Evolutionary conservation across 495 filamentous ascomycete species (phyloP), one percentile per base, ranked within the genome.

Genomic region (Penicillium silybi): DNA sequence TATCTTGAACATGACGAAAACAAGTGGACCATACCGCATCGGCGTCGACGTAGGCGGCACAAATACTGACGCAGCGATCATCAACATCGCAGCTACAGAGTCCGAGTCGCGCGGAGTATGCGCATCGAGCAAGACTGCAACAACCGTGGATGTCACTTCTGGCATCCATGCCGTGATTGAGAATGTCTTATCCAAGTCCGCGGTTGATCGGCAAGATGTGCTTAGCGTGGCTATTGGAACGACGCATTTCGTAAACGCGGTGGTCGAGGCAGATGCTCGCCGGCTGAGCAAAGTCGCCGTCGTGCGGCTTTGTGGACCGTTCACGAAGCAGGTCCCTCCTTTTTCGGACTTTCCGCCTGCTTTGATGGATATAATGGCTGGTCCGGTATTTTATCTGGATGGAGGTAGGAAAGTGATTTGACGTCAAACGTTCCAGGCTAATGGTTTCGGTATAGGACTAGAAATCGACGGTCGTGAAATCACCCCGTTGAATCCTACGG

Each of bases 241-340:
- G 2, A 85, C 82, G 0, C 77, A 80, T 57, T 85, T 84, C 62
- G 76, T 85, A 52, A 85, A 85, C 60, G 81, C 82, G 7, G 79
- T 85, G 32, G 69, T 84, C 7, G 78, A 84, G 59, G 64, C 73
- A 8, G 81, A 85, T 60, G 63, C 71, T 15, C 52, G 68, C 11
- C 73, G 78, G 4, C 64, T 85, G 22, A 69, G 69, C 8, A 68
- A 66, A 27, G 82, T 85, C 2, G 82, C 80, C 15, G 74, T 84
- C 8, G 50, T 83, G 7, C 69, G 82, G 8, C 68, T 84, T 9
- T 81, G 70, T 37, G 75, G 76, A 5, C 70, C 77, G 3, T 83
- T 80, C 52, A 73, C 75, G 6, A 78, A 74, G 45, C 49, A 44
- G 37, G 71, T 74, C 3, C 76, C 76, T n/a, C 81, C 82, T 1